A percentile compares a stretch with the other conserved stretches of the same genome.
Evolutionary conservation across 2,329 filamentous ascomycete genomes (phyloP).

Genomic region (Scolecobasidium constrictum): DNA sequence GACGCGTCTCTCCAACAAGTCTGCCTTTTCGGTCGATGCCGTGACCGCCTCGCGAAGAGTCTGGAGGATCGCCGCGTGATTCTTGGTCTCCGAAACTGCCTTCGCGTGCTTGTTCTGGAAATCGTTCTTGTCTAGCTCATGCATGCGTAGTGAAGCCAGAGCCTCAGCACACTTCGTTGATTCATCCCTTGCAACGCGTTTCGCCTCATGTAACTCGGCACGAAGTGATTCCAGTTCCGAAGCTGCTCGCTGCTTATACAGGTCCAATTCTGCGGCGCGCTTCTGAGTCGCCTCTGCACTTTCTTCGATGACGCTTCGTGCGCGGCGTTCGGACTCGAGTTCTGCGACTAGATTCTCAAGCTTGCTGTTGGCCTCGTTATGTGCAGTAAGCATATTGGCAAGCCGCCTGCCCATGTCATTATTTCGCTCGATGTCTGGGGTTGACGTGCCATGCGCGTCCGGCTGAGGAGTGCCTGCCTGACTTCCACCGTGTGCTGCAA

Average conservation of each 20-base stretch:
- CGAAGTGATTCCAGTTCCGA: conserved; percentile 78
- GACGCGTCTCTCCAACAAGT: conserved; percentile 67
- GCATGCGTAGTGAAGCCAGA: conserved; percentile 58
- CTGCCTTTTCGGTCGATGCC: conserved; percentile 67
- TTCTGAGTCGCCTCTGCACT: conserved; percentile 72
- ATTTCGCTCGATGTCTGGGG: conserved; percentile 53
- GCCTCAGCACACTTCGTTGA: conserved; percentile 69
- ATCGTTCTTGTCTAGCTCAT: conserved; percentile 81
- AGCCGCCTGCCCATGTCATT: conserved; percentile 72
- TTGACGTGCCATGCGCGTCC: conserved; percentile 46
- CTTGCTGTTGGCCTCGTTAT: conserved; percentile 70
- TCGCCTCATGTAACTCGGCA: conserved; percentile 69
- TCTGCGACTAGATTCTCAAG: conserved; percentile 60
- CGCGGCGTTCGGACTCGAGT: conserved; percentile 68
- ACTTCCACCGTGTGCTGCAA: conserved; percentile 69
- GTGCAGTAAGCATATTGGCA: conserved; percentile 66
- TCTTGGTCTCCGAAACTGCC: conserved; percentile 53
- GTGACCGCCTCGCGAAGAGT: conserved; percentile 67
- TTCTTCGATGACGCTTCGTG: conserved; percentile 78
- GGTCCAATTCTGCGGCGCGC: conserved; percentile 73
- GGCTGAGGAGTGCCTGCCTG: conserved; percentile 45
- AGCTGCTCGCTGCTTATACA: conserved; percentile 70
- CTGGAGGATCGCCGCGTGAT: conserved; percentile 59
- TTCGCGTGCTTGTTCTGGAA: conserved; percentile 59
- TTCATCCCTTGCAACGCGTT: conserved; percentile 71